A percentile compares a stretch with the other conserved stretches of the same genome.
Conservation (phyloP, 2,329 filamentous ascomycete species). For the Neopestalotiopsis sp. region DNA sequence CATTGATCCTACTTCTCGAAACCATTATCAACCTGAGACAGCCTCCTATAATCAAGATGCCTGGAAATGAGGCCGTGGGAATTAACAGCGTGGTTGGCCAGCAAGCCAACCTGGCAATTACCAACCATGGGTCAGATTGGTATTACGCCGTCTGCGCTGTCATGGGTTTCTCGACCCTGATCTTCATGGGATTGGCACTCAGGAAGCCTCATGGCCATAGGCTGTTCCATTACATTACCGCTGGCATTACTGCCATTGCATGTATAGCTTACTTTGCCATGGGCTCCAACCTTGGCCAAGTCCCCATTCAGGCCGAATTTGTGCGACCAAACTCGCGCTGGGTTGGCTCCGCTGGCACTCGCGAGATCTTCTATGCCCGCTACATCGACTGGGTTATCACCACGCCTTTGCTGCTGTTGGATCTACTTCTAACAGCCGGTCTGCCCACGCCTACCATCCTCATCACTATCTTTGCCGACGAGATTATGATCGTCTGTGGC, state of each 20-base stretch:
- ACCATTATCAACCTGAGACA: neutral
- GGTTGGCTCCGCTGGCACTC: slow-evolving; percentile 54
- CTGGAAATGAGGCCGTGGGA: slow-evolving; percentile 50
- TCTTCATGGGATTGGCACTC: slow-evolving; percentile 57
- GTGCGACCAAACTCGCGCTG: slow-evolving; percentile 42
- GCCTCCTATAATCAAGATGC: slow-evolving; percentile 26
- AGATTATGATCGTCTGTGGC: slow-evolving; percentile 71
- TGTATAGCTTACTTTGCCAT: slow-evolving; percentile 70
- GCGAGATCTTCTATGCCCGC: slow-evolving; percentile 71
- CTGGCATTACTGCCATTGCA: slow-evolving; percentile 62
- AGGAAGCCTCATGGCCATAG: slow-evolving; percentile 61
- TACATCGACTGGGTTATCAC: slow-evolving; percentile 71
- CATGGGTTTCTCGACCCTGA: slow-evolving; percentile 61
- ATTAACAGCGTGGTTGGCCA: slow-evolving; percentile 52
- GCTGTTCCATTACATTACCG: slow-evolving; percentile 70
- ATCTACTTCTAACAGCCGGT: slow-evolving; percentile 68
- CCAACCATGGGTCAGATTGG: slow-evolving; percentile 64
- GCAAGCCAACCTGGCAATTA: slow-evolving; percentile 63
- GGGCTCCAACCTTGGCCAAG: slow-evolving; percentile 70
- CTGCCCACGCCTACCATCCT: slow-evolving; percentile 70
- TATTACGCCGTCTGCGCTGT: slow-evolving; percentile 67
- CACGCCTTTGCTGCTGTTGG: slow-evolving; percentile 66
- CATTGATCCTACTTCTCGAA: neutral
- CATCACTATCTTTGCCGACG: slow-evolving; percentile 65
- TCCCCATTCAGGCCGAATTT: slow-evolving; percentile 68